Base-by-base conservation (phyloP, 2,329 filamentous ascomycete species). In the Aspergillus tamarii region DNA sequence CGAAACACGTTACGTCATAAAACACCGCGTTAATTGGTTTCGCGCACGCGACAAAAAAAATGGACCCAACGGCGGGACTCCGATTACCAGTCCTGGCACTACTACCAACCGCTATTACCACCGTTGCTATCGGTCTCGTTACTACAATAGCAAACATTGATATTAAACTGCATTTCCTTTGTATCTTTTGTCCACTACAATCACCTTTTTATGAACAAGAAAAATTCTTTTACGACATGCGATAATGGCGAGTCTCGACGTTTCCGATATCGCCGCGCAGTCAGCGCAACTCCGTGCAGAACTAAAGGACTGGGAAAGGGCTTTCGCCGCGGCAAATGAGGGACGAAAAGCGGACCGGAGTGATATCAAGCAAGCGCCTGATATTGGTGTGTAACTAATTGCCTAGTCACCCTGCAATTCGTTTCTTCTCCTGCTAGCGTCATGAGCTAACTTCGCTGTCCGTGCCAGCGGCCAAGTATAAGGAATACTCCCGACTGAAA, bases 231-330 rank as follows among this genome's bases (percentile, higher is more conserved):
- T 26, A 26, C 46, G 61, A 58, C 58, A 71, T 75, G 69, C 67
- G 66, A 75, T 67, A 63, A 77, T 77, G 71, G 68, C 72, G 19
- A 67, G 64, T 45, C 65, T 66, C 21, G 61, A 61, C 52, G 66
- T 66, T 50, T 69, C 67, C 6, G 76, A 77, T 41, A 65, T 71
- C 23, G 65, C 69, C 9, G 62, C 64, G 0, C 69, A 74, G 61
- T 74, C 77, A 43, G 67, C 73, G 28, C 67, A 67, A 46, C 69
- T 83, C 21, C 81, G 82, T 30, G 71, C 74, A 5, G 77, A 81
- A 65, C 66, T 84, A 48, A 84, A 84, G 66, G 75, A 79, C 63
- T 84, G 81, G 78, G 82, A 84, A 69, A 75, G 78, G 53, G 73
- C 73, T 0, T 84, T 84, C 66, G 73, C 80, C 8, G 74, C 75